Evolutionary conservation across 2,329 filamentous ascomycete genomes (phyloP).

Genomic region (Pseudogymnoascus sp.): DNA sequence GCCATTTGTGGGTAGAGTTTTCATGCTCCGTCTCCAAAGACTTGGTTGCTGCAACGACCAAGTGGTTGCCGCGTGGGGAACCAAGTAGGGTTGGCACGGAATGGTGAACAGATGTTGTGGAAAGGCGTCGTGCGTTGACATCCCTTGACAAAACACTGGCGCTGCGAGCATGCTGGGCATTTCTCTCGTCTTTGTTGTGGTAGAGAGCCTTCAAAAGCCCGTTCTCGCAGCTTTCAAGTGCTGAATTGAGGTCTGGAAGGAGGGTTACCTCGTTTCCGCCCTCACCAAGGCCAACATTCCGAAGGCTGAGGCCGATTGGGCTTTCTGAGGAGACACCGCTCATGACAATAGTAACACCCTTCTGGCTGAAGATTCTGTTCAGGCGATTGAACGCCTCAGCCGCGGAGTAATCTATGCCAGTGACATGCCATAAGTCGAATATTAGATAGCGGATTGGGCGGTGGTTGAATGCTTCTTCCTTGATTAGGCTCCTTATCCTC

Average conservation of each 20-base stretch:
- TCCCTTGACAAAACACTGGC: conserved; percentile 18
- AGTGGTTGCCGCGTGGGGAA: conserved; percentile 72
- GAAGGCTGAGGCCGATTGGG: conserved; percentile 68
- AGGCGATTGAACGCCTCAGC: conserved; percentile 92
- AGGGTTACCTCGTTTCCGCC: conserved; percentile 68
- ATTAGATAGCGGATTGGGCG: conserved; percentile 84
- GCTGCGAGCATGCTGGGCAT: conserved; percentile 23
- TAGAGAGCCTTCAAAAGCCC: conserved; percentile 79
- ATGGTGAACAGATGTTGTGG: conserved; percentile 24
- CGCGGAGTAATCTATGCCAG: conserved; percentile 90
- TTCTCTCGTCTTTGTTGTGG: conserved; percentile 55
- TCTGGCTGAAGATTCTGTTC: conserved; percentile 70
- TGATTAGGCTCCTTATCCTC: conserved; percentile 71
- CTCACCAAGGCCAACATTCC: conserved; percentile 74
- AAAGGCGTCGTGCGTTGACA: conserved; percentile 42
- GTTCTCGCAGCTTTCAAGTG: conserved; percentile 91
- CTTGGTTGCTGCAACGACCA: conserved; percentile 69
- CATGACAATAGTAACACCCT: conserved; percentile 72
- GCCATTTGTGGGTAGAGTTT: conserved; percentile 53
- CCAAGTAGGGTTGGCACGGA: conserved; percentile 43
- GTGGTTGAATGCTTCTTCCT: conserved; percentile 69
- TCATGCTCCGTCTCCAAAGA: conserved; percentile 57
- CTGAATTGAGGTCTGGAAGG: conserved; percentile 85
- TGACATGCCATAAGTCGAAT: conserved; percentile 81
- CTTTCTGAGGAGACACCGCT: conserved; percentile 72